Conservation (phyloP, 129 eudicot genomes). For the Flaveria sonorensis region DNA sequence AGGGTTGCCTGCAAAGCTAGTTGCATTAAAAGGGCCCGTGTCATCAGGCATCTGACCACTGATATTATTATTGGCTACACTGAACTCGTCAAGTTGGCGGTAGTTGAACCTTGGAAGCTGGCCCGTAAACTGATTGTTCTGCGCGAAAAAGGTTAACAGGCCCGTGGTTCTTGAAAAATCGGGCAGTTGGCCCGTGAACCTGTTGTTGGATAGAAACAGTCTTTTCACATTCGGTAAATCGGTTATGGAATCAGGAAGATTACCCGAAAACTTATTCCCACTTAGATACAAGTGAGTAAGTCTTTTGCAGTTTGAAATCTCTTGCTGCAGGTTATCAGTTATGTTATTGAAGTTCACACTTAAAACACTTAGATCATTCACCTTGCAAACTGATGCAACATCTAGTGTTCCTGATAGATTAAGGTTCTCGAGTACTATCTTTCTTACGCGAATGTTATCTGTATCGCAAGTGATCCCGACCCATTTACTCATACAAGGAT, state of each 20-base stretch:
- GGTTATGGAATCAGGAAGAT: conserved; percentile 44
- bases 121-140: conserved; percentile 55
- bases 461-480: conserved; percentile 54
- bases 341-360: conserved; percentile 57
- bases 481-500: conserved; percentile 64
- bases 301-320: conserved; percentile 51
- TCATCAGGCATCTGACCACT: conserved; percentile 47
- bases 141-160: conserved; percentile 52
- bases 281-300: conserved; percentile 56
- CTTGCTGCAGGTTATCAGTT: conserved; percentile 38
- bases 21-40: conserved; percentile 34
- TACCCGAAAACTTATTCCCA: conserved; percentile 49
- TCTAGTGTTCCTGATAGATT: conserved; percentile 56
- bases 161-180: conserved; percentile 56
- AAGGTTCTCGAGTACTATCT: conserved; percentile 52
- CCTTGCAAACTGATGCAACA: conserved; percentile 41
- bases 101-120: conserved; percentile 46
- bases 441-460: conserved; percentile 38
- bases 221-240: conserved; percentile 51
- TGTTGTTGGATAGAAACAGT: conserved; percentile 49
- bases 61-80: conserved; percentile 56
- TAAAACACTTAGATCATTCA: conserved; percentile 45
- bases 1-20: conserved; percentile 57
- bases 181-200: conserved; percentile 50
- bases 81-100: conserved; percentile 45